These are phyloP conservation scores for Hypoxylon sp. DNA, from an alignment of 2,329 filamentous ascomycete species.

Conservation along the genomic window DNA sequence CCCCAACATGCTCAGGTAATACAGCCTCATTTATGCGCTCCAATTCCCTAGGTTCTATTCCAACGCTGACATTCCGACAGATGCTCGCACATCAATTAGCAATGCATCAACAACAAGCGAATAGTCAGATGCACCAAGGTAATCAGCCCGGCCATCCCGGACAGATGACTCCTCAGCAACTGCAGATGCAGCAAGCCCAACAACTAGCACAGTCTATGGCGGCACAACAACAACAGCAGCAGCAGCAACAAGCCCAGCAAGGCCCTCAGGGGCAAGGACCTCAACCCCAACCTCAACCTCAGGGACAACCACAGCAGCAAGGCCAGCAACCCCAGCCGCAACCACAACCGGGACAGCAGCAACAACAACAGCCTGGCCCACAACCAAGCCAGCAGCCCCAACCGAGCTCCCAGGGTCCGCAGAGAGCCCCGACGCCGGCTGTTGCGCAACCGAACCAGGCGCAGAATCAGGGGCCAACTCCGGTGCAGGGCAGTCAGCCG, in stretches of 20 bases:
- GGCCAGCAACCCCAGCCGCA: constrained; percentile 55
- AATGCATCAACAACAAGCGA: constrained; percentile 58
- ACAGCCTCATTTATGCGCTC: background rate
- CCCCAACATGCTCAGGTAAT: constrained; percentile 52
- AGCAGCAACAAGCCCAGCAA: constrained; percentile 45
- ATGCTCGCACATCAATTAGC: constrained; percentile 53
- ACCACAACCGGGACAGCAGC: constrained; percentile 56
- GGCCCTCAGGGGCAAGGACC: constrained; percentile 43
- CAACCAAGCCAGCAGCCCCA: constrained; percentile 57
- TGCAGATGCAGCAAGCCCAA: constrained; percentile 60
- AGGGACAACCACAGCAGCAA: constrained; percentile 55
- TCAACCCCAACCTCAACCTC: constrained; percentile 47
- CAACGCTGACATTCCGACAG: constrained; percentile 18
- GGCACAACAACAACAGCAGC: constrained; percentile 45
- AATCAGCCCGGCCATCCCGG: constrained; percentile 55
- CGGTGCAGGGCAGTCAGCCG: constrained; percentile 55
- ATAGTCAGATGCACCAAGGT: constrained; percentile 60
- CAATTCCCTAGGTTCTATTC: background rate
- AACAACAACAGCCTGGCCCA: constrained; percentile 46
- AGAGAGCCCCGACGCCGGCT: constrained; percentile 51
- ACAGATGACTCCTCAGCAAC: constrained; percentile 60
- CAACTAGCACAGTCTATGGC: constrained; percentile 57
- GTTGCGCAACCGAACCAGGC: constrained; percentile 58
- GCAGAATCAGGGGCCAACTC: constrained; percentile 52
- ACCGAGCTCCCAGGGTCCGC: constrained; percentile 49